Conservation (phyloP, 768 basidiomycete species). For the Xerocomellus chrysenteron region DNA sequence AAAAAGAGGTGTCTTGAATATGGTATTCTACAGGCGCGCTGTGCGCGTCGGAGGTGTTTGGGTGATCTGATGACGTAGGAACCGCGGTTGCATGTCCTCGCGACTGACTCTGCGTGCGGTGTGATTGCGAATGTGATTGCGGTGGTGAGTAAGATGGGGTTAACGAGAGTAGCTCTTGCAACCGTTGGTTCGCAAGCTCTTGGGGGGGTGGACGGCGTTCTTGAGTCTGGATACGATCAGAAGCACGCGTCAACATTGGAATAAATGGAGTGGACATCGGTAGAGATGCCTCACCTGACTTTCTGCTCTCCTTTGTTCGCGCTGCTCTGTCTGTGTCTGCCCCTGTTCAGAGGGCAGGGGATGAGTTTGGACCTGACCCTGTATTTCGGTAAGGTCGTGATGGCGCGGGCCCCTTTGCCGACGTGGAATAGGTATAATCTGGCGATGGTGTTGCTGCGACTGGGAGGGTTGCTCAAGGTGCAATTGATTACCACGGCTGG, state of each 20-base stretch:
- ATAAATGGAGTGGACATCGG: too few relatives aligned
- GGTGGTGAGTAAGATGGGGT: neutral
- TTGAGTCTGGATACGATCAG: neutral
- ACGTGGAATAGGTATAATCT: constrained; percentile 11
- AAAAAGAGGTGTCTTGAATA: neutral
- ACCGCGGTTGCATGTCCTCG: neutral
- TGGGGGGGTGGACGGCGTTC: constrained; percentile 1
- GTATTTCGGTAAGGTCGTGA: neutral
- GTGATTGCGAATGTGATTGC: neutral
- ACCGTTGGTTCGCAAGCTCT: constrained; percentile 19
- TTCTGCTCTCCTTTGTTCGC: constrained; percentile 5
- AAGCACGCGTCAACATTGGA: neutral
- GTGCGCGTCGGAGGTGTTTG: neutral
- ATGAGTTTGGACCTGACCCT: neutral
- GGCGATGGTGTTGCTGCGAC: constrained; percentile 11
- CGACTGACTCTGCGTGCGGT: neutral
- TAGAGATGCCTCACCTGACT: constrained; percentile 1
- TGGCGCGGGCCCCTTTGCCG: neutral
- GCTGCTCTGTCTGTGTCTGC: neutral
- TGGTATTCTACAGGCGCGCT: neutral
- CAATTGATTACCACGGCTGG: neutral
- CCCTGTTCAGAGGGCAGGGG: neutral
- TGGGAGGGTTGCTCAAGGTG: neutral
- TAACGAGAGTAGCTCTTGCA: constrained; percentile 26
- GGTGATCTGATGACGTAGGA: neutral